A percentile compares a stretch with the other conserved stretches of the same genome.
Evolutionary conservation across 1,284 basidiomycete genomes (phyloP).

Genomic region (Leccinum solheimii): DNA sequence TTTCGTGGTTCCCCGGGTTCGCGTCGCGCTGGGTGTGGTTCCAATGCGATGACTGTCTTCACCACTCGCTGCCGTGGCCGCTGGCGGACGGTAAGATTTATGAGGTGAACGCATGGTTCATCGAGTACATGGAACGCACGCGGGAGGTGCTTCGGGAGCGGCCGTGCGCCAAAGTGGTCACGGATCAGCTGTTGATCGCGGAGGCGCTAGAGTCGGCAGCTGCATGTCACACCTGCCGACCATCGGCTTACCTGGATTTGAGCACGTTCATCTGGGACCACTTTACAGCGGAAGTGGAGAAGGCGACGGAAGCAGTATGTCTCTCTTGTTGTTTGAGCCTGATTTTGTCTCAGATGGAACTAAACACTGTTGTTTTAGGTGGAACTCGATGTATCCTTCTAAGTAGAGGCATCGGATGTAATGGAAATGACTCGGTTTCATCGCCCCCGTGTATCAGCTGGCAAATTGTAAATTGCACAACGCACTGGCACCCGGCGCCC

Average conservation of each 20-base stretch:
- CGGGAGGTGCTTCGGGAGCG: conserved; percentile 33
- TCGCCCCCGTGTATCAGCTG: conserved; percentile 2
- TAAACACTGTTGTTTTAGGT: conserved; percentile 24
- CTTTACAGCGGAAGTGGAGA: conserved; percentile 32
- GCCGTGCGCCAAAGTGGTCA: conserved; percentile 33
- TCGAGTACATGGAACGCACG: conserved; percentile 36
- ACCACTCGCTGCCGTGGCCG: conserved; percentile 35
- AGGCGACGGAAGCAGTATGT: conserved; percentile 32
- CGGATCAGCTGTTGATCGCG: conserved; percentile 31
- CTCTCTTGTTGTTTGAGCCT: neutral
- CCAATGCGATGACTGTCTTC: conserved; percentile 37
- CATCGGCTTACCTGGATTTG: conserved; percentile 32
- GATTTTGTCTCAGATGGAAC: conserved; percentile 7
- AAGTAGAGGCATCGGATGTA: conserved; percentile 1
- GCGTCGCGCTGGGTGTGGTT: conserved; percentile 40
- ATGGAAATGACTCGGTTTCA: conserved; percentile 5
- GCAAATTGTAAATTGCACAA: conserved; percentile 13
- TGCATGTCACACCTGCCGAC: conserved; percentile 30
- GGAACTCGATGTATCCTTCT: conserved; percentile 35
- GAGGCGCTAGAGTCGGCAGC: conserved; percentile 33
- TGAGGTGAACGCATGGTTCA: conserved; percentile 37
- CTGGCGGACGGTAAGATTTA: conserved; percentile 37
- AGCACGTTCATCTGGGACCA: conserved; percentile 35
- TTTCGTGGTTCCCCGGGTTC: conserved; percentile 39
- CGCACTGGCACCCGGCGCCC: neutral